Evolutionary conservation across 2,329 filamentous ascomycete genomes (phyloP), one percentile per base, ranked within the genome.

Genomic region (Rugonectria rugulosa): DNA sequence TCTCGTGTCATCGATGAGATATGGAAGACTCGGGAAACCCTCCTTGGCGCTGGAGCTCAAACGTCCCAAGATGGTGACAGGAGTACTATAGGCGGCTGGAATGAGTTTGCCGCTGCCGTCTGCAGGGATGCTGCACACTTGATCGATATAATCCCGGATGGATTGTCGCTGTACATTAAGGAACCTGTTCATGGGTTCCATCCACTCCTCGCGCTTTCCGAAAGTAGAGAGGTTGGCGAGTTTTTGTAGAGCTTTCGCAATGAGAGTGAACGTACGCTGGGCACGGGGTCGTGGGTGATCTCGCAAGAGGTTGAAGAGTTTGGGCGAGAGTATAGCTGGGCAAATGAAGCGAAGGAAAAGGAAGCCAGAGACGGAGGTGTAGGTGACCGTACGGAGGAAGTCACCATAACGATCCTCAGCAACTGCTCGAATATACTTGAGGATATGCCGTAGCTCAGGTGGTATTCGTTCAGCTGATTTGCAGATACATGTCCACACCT

Each of bases 151-250:
- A 41, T 88, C 84, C 71, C 93, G 96, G 73, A 97, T 92, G 32
- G 90, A 85, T 65, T 88, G 83, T 17, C 92, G 86, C 68, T 96
- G 88, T 1, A 85, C 80, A 8, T 81, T 82, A 31, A 98, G 78
- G 66, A 97, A 97, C 37, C 84, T 85, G 70, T 97, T 98, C 94
- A 98, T 98, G 0, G 92, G 92, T 75, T 97, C 93, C 93, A 98
- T 97, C 92, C 92, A 98, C n/a, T 89, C 87, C 73, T 98, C 94
- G 71, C 97, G 96, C 69, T 90, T 93, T 34, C 94, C 94, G 70
- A 97, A 97, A 0, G 87, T 92, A 2, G 91, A 91, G 75, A 97
- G 82, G 71, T 97, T 97, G 15, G 92, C 92, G 55, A 98, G 81
- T 14, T 92, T 93, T 74, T 97, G 93, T 8, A 98, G 79, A 1